These are phyloP conservation scores for Neurospora intermedia DNA, from an alignment of 495 filamentous ascomycete species.

Conservation along the genomic window DNA sequence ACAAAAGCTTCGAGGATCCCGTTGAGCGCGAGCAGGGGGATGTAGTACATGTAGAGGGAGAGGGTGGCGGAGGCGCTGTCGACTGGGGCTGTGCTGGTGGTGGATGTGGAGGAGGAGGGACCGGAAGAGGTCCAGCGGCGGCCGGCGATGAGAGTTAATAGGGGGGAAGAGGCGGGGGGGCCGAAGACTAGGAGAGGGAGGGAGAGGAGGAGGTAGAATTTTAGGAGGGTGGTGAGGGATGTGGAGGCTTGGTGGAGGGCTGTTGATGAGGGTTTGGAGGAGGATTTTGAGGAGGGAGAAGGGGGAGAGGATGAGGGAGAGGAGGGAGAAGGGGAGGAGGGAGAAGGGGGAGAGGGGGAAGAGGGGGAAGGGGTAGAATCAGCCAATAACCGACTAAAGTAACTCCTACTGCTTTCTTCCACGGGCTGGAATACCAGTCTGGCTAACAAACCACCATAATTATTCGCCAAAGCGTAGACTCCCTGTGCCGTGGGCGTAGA, in stretches of 20 bases:
- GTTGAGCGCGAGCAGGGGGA: constrained; percentile 85
- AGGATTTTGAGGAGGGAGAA: constrained; percentile 26
- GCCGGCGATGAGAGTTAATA: constrained; percentile 53
- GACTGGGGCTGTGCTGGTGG: constrained; percentile 1
- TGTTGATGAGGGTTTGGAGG: no score
- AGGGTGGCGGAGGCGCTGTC: constrained; percentile 50
- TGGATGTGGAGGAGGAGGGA: constrained; percentile 17
- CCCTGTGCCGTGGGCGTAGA: constrained; percentile 72
- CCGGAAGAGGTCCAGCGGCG: constrained; percentile 48
- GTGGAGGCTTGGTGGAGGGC: constrained; percentile 10
- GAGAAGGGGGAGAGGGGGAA: not conserved
- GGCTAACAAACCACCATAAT: constrained; percentile 87
- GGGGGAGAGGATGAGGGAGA: not conserved
- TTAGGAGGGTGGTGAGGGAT: constrained; percentile 45
- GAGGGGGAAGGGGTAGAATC: constrained; percentile 14
- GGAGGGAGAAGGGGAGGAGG: not conserved
- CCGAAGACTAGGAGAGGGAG: constrained; percentile 55
- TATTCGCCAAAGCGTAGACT: constrained; percentile 85
- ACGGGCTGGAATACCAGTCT: constrained; percentile 89
- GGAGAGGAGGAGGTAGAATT: constrained; percentile 56
- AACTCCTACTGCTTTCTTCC: constrained; percentile 79
- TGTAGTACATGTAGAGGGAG: constrained; percentile 76
- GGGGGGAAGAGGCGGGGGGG: constrained; percentile 54
- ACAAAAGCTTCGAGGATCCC: constrained; percentile 91
- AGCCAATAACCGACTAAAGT: constrained; percentile 64